A percentile compares a stretch with the other conserved stretches of the same genome.
Evolutionary conservation across 768 basidiomycete genomes (phyloP).

Genomic region (Mrakia hoshinonis): DNA sequence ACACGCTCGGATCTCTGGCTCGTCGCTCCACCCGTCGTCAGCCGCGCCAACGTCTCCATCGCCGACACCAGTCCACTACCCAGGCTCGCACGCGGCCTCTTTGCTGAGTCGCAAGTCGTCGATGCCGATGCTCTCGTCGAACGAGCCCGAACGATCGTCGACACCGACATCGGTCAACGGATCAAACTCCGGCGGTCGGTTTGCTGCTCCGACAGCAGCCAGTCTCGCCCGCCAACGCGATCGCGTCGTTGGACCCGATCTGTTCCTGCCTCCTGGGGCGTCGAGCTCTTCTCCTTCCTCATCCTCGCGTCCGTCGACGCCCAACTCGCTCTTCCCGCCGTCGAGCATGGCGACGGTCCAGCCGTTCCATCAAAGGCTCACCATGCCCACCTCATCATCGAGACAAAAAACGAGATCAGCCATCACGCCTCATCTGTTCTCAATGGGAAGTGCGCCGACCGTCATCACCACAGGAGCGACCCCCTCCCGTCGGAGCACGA

Average conservation of each 20-base stretch:
- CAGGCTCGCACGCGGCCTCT: conserved; percentile 17
- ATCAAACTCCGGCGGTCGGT: not conserved
- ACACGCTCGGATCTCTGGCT: not conserved
- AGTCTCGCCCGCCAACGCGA: conserved; percentile 24
- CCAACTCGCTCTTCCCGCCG: not conserved
- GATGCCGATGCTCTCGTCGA: conserved; percentile 12
- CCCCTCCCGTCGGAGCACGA: not conserved
- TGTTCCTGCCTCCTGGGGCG: conserved; percentile 1
- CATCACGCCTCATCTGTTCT: conserved; percentile 5
- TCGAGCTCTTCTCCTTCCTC: not conserved
- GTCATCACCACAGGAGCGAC: not conserved
- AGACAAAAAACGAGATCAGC: conserved; percentile 16
- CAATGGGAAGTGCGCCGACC: not conserved
- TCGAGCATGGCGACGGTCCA: conserved; percentile 11
- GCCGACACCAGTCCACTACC: not conserved
- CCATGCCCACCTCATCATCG: conserved; percentile 24
- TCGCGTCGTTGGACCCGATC: not conserved
- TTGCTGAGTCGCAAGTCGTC: conserved; percentile 23
- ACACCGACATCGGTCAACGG: not conserved
- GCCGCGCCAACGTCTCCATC: conserved; percentile 6
- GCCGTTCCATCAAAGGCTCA: conserved; percentile 16
- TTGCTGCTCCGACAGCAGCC: conserved; percentile 24
- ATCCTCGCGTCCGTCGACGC: conserved; percentile 13
- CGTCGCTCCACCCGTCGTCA: not conserved
- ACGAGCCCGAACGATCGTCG: not conserved